phyloP scores from a whole-genome alignment of 352 stramenopile genomes.

The Pythium diclinum region DNA sequence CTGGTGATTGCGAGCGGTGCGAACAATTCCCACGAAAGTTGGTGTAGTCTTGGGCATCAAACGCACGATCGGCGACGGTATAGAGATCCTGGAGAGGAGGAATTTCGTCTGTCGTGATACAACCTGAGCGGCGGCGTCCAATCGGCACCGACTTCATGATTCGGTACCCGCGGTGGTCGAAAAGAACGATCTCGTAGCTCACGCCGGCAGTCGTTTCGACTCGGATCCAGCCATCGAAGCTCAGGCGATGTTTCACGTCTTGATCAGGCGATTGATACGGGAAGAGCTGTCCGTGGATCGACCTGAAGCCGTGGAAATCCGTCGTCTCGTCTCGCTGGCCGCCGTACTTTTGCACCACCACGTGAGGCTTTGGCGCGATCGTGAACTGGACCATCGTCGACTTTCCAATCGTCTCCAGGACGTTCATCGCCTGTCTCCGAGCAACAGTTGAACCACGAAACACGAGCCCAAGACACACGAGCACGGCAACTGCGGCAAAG shows the following conservation, averaged over 20 bases:
- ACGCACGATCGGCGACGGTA: conserved; percentile 1
- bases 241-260: background rate
- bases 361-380: conserved; percentile 21
- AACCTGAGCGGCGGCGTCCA: conserved; percentile 6
- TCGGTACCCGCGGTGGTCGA: conserved; percentile 16
- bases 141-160: conserved; percentile 3
- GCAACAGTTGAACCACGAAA: conserved; percentile 6
- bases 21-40: conserved; percentile 28
- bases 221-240: conserved; percentile 21
- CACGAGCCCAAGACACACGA: conserved; percentile 16
- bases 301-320: conserved; percentile 25
- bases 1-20: background rate
- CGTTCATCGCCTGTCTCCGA: conserved; percentile 9
- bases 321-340: conserved; percentile 8
- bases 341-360: conserved; percentile 17
- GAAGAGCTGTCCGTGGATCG: conserved; percentile 18
- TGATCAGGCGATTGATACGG: background rate
- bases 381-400: conserved; percentile 25
- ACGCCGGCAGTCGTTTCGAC: conserved; percentile 13
- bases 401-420: conserved; percentile 7
- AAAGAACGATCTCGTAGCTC: conserved; percentile 19
- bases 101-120: conserved; percentile 17
- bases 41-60: conserved; percentile 17
- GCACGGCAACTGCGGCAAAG: conserved; percentile 6
- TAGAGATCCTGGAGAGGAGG: conserved; percentile 21